Evolutionary conservation across 1,284 basidiomycete genomes (phyloP).

Genomic region (Microbotryum silenes-acaulis): DNA sequence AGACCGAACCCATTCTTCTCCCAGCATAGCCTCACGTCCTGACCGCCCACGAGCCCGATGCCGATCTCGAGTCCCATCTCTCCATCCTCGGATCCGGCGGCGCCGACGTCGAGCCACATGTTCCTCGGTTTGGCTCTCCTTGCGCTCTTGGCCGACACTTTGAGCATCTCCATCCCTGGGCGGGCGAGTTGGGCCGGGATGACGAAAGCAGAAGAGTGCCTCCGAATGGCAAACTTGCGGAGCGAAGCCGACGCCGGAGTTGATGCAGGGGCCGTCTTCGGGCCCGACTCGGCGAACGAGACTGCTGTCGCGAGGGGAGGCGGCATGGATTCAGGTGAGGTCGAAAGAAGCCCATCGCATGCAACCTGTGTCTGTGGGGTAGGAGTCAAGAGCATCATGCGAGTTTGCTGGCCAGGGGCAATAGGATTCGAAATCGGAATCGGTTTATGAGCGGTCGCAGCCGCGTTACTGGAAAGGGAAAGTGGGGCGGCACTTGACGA

Average conservation of each 20-base stretch:
- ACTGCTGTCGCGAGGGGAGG: background rate
- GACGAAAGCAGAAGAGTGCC: constrained; percentile 7
- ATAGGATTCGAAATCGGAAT: too few species aligned
- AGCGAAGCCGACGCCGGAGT: too few species aligned
- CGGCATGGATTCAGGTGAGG: background rate
- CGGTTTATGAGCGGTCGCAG: too few species aligned
- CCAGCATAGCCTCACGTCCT: constrained; percentile 31
- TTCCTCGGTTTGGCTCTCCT: constrained; percentile 34
- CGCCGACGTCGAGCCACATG: constrained; percentile 27
- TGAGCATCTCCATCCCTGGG: constrained; percentile 55
- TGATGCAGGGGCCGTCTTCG: too few species aligned
- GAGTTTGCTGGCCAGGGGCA: too few species aligned
- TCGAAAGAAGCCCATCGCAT: background rate
- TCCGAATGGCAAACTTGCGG: too few species aligned
- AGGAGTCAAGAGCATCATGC: too few species aligned
- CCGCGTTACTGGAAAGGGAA: too few species aligned
- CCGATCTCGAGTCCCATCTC: constrained; percentile 24
- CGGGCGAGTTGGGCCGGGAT: constrained; percentile 23
- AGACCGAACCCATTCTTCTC: constrained; percentile 26
- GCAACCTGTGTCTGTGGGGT: too few species aligned
- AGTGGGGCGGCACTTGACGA: too few species aligned
- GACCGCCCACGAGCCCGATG: constrained; percentile 15
- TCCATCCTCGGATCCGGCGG: constrained; percentile 17
- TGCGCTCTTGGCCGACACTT: constrained; percentile 66
- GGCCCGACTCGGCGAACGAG: too few species aligned